Evolutionary conservation across 768 basidiomycete species (phyloP).

Genomic region (Mycena vulgaris): DNA sequence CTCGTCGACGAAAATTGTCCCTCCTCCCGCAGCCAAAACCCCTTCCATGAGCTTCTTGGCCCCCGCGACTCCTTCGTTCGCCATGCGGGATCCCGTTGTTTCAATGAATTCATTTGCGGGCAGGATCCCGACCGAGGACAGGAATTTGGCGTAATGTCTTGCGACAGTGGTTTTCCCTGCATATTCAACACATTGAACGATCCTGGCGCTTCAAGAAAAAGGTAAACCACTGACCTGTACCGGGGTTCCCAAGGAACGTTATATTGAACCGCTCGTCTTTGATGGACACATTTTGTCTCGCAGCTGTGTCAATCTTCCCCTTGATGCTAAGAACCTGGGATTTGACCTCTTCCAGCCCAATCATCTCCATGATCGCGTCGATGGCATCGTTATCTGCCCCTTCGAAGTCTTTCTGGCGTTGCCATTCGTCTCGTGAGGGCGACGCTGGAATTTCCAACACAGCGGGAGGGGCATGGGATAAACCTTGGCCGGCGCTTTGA

Average conservation of each 20-base stretch:
- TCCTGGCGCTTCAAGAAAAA: background rate
- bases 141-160: constrained; percentile 72
- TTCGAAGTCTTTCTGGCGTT: constrained; percentile 68
- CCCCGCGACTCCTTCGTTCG: constrained; percentile 69
- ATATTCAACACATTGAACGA: background rate
- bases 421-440: constrained; percentile 65
- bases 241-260: constrained; percentile 78
- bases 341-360: constrained; percentile 79
- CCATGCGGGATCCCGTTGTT: constrained; percentile 73
- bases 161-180: constrained; percentile 82
- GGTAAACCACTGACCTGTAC: constrained; percentile 70
- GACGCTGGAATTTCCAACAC: constrained; percentile 44
- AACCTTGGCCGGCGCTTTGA: too few relatives aligned
- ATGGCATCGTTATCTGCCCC: constrained; percentile 69
- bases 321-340: constrained; percentile 70
- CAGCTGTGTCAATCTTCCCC: constrained; percentile 67
- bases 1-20: constrained; percentile 79
- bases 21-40: constrained; percentile 69
- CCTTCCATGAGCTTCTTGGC: constrained; percentile 65
- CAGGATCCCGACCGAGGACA: constrained; percentile 68
- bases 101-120: constrained; percentile 71
- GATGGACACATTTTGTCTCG: constrained; percentile 68
- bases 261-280: constrained; percentile 74
- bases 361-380: constrained; percentile 79
- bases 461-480: background rate